These are phyloP conservation scores for Sporopachydermia quercuum DNA, from an alignment of 805 yeast species.

Conservation along the genomic window DNA sequence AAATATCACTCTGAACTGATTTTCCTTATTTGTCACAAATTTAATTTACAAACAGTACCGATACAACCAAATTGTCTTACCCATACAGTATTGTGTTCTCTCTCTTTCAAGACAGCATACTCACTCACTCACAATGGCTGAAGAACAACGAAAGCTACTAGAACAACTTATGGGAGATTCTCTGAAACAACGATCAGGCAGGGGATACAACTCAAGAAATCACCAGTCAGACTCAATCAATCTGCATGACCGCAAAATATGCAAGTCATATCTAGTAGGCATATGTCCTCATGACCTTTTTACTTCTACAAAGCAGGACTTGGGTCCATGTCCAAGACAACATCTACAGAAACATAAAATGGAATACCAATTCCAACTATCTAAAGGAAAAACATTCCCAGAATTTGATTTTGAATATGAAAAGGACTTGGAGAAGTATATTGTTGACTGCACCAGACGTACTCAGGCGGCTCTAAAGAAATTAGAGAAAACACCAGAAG, in stretches of 20 bases:
- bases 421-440: slow-evolving; percentile 34
- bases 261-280: slow-evolving; percentile 75
- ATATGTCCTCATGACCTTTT: slow-evolving; percentile 78
- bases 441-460: slow-evolving; percentile 52
- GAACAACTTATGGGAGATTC: slow-evolving; percentile 71
- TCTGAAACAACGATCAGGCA: slow-evolving; percentile 21
- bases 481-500: slow-evolving; percentile 63
- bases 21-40: no score
- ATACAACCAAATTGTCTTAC: no score
- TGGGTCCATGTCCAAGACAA: slow-evolving; percentile 64
- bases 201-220: slow-evolving; percentile 12
- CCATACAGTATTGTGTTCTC: no score
- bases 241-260: slow-evolving; percentile 44
- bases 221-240: slow-evolving; percentile 24
- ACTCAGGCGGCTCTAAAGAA: slow-evolving; percentile 47
- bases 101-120: no score
- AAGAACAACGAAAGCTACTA: slow-evolving; percentile 59
- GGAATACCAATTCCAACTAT: slow-evolving; percentile 39
- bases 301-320: slow-evolving; percentile 64
- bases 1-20: no score
- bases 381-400: slow-evolving; percentile 25
- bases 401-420: slow-evolving; percentile 32
- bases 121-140: slow-evolving; percentile 45
- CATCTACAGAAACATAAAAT: slow-evolving; percentile 65
- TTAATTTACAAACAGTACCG: no score